A percentile compares a stretch with the other conserved stretches of the same genome.
phyloP scores from a whole-genome alignment of 2,329 filamentous ascomycete species.

The Phaeoacremonium minimum region DNA sequence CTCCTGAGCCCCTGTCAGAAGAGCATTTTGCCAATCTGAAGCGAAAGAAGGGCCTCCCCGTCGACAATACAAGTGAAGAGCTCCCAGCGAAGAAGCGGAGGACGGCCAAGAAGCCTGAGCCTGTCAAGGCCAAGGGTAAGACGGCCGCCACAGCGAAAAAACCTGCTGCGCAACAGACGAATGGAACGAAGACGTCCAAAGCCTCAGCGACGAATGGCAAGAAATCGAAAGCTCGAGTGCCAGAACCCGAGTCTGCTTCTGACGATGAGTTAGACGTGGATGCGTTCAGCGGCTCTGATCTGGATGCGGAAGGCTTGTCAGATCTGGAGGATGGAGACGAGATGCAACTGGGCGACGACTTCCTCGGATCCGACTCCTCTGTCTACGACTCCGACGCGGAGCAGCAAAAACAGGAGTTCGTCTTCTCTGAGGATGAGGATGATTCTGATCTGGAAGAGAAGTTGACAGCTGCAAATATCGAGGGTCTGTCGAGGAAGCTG shows the following conservation, averaged over 20 bases:
- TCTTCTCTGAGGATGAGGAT: constrained; percentile 95
- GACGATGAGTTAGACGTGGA: constrained; percentile 39
- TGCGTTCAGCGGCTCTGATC: constrained; percentile 35
- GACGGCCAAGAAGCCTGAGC: constrained; percentile 27
- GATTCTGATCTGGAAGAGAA: constrained; percentile 84
- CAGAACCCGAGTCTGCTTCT: constrained; percentile 34
- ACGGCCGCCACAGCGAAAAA: constrained; percentile 17
- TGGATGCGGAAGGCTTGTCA: constrained; percentile 31
- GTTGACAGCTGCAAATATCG: constrained; percentile 94
- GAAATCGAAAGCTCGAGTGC: constrained; percentile 32
- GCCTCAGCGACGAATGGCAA: constrained; percentile 26
- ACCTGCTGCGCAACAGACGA: constrained; percentile 23
- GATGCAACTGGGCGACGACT: constrained; percentile 49
- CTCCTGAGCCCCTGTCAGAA: constrained; percentile 78
- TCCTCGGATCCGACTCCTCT: constrained; percentile 54
- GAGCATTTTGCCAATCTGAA: constrained; percentile 74
- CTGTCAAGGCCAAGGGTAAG: constrained; percentile 26
- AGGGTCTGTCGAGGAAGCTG: constrained; percentile 79
- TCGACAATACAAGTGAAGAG: constrained; percentile 49
- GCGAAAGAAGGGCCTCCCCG: constrained; percentile 73
- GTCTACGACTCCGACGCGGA: constrained; percentile 71
- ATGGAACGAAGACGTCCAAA: constrained; percentile 25
- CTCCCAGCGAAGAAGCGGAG: constrained; percentile 58
- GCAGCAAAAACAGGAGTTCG: constrained; percentile 50
- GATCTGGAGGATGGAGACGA: constrained; percentile 34